Base-by-base conservation (phyloP, 2,329 filamentous ascomycete genomes). In the Xylaria digitata region DNA sequence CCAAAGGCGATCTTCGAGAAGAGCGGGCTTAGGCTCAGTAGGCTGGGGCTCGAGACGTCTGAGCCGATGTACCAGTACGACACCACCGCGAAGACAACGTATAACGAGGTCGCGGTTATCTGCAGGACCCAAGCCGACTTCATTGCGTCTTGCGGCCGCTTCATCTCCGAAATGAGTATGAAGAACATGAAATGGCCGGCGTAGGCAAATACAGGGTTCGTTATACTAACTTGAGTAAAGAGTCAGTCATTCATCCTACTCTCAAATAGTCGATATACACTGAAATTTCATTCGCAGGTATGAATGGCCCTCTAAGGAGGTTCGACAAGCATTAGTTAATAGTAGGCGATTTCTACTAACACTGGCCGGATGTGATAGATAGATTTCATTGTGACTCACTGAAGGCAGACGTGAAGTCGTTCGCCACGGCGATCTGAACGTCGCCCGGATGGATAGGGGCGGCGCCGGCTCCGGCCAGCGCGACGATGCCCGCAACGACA, bases 161-260 rank as follows among this genome's bases (percentile, higher is more conserved):
- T 80, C 84, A 86, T 85, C 71, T 86, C 84, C 0, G 82, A 85
- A 45, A 86, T 83, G 40, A 86, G 78, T 53, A 84, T 80, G 75
- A 86, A 86, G 73, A 86, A 86, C 80, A 85, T 83, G 72, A 85
- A 85, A 64, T 85, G 83, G 4, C 83, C 84, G 0, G 83, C 83
- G 71, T 82, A 86, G 0, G 83, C 80, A 66, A 86, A 86, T 0
- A 86, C 83, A 0, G 84, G 83, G 69, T 86, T 86, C 13, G 82
- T 85, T 58, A 85, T 80, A 32, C 77, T 79, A 56, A 83, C 66
- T 68, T 59, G 26, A 37, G 21, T 11, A 9, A 21, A 7, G 11
- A n/a, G 40, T 68, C 30, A 68, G 58, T 48, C 13, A 30, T 19
- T 37, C 13, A 30, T 19, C 30, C 48, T 34, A 3, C 23, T 52